A percentile compares a stretch with the other conserved stretches of the same genome.
Conservation (phyloP, 352 stramenopile species). For the Phytophthora tubulina region DNA sequence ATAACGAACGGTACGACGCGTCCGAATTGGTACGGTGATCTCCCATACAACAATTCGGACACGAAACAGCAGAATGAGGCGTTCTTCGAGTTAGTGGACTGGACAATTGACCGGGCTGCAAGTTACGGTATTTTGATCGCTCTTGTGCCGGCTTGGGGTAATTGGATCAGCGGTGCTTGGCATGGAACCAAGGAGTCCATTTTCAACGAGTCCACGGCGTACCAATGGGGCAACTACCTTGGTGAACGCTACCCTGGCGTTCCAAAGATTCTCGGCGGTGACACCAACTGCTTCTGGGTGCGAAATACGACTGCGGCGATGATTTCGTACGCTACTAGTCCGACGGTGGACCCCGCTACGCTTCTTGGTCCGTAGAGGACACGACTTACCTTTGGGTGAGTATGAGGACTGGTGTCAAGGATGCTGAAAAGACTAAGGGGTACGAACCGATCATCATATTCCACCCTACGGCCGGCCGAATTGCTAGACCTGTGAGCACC, state of each 20-base stretch:
- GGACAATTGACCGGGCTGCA: constrained; percentile 24
- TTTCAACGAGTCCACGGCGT: constrained; percentile 27
- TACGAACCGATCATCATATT: constrained; percentile 19
- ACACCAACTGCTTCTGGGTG: constrained; percentile 26
- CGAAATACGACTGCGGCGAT: constrained; percentile 23
- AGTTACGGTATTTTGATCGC: constrained; percentile 39
- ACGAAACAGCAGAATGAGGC: constrained; percentile 23
- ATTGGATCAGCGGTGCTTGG: constrained; percentile 15
- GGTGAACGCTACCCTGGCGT: constrained; percentile 27
- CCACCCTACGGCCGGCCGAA: constrained; percentile 13
- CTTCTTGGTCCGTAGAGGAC: constrained; percentile 17
- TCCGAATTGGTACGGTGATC: constrained; percentile 33
- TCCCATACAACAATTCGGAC: constrained; percentile 37
- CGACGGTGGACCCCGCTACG: constrained; percentile 7
- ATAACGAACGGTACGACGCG: constrained; percentile 35
- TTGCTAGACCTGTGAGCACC: constrained; percentile 11
- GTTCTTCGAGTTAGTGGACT: constrained; percentile 38
- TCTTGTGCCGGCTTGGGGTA: constrained; percentile 23
- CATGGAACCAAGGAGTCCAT: constrained; percentile 13
- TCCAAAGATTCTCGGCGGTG: constrained; percentile 33
- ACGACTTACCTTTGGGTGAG: constrained; percentile 27
- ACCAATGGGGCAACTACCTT: constrained; percentile 27
- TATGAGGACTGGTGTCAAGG: constrained; percentile 26
- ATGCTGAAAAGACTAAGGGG: constrained; percentile 12
- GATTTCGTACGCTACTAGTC: constrained; percentile 1